These are phyloP conservation scores for Vitis hybrid DNA, from an alignment of 177 flowering plant genomes.

Conservation along the genomic window DNA sequence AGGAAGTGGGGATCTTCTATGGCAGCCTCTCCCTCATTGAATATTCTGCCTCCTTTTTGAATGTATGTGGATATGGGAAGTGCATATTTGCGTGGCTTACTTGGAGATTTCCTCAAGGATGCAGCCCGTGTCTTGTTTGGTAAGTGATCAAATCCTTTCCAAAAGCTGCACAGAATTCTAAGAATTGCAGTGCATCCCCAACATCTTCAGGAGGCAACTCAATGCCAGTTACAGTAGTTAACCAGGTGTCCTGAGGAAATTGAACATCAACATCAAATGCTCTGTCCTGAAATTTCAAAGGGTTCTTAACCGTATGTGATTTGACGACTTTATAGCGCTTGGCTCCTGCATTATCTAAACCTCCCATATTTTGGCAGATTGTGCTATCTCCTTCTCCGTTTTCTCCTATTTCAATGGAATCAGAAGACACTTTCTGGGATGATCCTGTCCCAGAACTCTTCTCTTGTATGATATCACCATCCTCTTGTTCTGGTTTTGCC, in stretches of 20 bases:
- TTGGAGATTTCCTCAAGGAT: too few species aligned
- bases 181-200: constrained; percentile 77
- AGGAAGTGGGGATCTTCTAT: too few species aligned
- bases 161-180: constrained; percentile 86
- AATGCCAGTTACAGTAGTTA: constrained; percentile 47
- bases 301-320: constrained; percentile 1
- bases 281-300: constrained; percentile 6
- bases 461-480: too few species aligned
- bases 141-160: constrained; percentile 38
- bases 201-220: constrained; percentile 54
- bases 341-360: not conserved
- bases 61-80: too few species aligned
- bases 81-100: too few species aligned
- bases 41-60: too few species aligned
- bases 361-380: not conserved
- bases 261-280: constrained; percentile 22
- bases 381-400: not conserved
- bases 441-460: too few species aligned
- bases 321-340: constrained; percentile 11
- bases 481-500: too few species aligned
- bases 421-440: too few species aligned
- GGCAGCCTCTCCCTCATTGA: too few species aligned
- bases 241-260: constrained; percentile 52
- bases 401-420: not conserved
- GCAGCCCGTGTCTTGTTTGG: too few species aligned